Evolutionary conservation across 2,329 filamentous ascomycete genomes (phyloP), one percentile per base, ranked within the genome.

Genomic region (Emericellopsis atlantica): DNA sequence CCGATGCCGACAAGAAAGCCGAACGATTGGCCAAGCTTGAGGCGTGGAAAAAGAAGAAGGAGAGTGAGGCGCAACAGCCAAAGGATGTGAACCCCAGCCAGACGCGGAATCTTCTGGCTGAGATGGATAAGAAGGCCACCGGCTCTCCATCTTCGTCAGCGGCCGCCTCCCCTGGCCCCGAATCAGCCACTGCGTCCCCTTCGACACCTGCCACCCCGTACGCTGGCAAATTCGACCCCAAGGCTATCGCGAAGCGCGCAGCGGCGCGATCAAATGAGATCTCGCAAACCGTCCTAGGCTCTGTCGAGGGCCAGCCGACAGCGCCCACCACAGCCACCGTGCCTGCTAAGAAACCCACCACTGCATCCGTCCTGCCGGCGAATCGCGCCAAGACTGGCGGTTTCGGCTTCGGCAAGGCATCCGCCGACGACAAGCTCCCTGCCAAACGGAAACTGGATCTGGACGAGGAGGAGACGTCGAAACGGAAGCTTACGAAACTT

Each of bases 41-140:
- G 57, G 84, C 85, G 43, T 95, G 88, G 89, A 95, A 95, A 64
- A 84, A 87, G 61, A 90, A 89, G 62, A 81, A 87, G 56, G 84
- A 86, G 48, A 78, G 79, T 55, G 81, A 81, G 50, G 81, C 81
- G 51, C 74, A 74, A 46, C 85, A 85, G 56, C 76, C 84, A 55
- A 79, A 77, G 52, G 76, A 83, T 51, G 71, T 79, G 36, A 77
- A 76, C 40, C 68, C 75, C 33, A 76, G 74, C 43, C 79, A 77
- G 47, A 74, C 80, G 32, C 70, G 76, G 49, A 83, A 74, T 51
- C 73, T 87, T 42, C 65, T 83, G 43, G 78, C 81, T 51, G 77
- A 83, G 59, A 86, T 84, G 70, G 84, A 83, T 57, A 78, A 77
- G 55, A 86, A 76, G 60, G 72, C 75, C 40, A 75, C 67, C 46